Evolutionary conservation across 225 moss, liverwort and hornwort species (phyloP), one percentile per base, ranked within the genome.

Genomic region (Pseudisothecium myosuroides): DNA sequence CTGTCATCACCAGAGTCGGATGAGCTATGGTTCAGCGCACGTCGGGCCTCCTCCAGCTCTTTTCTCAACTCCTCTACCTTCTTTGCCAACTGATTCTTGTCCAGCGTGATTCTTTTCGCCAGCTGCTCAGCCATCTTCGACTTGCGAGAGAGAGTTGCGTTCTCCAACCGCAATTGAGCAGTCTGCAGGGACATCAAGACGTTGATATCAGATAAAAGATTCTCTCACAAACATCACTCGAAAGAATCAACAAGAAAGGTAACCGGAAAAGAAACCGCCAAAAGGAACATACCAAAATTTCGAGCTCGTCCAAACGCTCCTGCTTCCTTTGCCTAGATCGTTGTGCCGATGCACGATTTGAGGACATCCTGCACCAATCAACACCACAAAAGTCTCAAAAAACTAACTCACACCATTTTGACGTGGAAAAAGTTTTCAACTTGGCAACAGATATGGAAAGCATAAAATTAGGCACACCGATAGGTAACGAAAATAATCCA

Each of bases 301-400:
- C 94, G 31, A 94, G 93, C 86, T 94, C 91, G 59, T 93, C 93
- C 71, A 94, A 67, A 90, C 94, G 94, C 26, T 93, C 93, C 87
- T 94, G 94, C 88, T 92, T 93, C 89, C 93, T 89, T 81, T 93
- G 93, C 77, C 94, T 93, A 20, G 93, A 94, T 60, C 94, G 88
- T 80, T 94, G 94, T 14, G 94, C 94, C 29, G 93, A 94, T 55
- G 93, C 93, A 80, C 94, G 93, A 81, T 93, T 94, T 34, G 94
- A 94, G 31, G 90, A 91, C 94, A 94, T 94, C 89, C 94, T 93
- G 88, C 88, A 91, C 80, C 84, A 90, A 87, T 54, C 61, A 80
- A 71, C 55, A 12, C 49, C 87, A 92, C 78, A 59, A 76, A 86
- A 76, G 54, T n/a, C 52, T 90, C 39, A 89, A 43, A 47, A 58